phyloP scores from a whole-genome alignment of 176 grass and related monocot species.

The Bothriochloa decipiens region DNA sequence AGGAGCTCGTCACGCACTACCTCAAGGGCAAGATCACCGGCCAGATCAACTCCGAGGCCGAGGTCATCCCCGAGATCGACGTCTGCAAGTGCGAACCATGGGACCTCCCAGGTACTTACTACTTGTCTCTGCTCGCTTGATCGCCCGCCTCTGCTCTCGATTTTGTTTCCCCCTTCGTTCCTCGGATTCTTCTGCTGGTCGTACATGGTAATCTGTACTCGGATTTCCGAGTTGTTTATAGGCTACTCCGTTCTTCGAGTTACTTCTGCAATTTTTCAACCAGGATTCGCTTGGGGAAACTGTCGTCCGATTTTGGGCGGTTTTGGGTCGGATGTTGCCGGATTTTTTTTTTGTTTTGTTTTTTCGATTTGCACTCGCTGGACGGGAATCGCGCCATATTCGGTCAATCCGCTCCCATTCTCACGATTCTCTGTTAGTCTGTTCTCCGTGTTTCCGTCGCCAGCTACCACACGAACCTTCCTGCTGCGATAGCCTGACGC shows the following conservation, averaged over 20 bases:
- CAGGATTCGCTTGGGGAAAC: not conserved
- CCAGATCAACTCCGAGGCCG: slow-evolving; percentile 59
- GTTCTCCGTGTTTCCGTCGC: not conserved
- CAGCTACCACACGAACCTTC: slow-evolving; percentile 13
- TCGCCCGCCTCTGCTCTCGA: not conserved
- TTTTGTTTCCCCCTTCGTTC: not conserved
- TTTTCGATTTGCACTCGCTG: no score
- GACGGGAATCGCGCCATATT: not conserved
- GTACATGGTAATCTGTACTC: no score
- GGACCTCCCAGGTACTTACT: slow-evolving; percentile 77
- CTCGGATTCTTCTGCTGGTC: not conserved
- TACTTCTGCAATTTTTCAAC: not conserved
- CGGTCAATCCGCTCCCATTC: not conserved
- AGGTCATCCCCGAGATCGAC: slow-evolving; percentile 95
- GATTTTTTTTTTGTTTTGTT: not conserved
- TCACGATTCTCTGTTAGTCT: not conserved
- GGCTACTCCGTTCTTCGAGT: not conserved
- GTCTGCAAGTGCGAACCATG: slow-evolving; percentile 99
- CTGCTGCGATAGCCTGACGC: not conserved
- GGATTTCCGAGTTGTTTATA: not conserved
- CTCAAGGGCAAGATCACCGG: slow-evolving; percentile 96
- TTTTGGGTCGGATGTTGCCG: not conserved
- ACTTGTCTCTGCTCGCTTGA: no score
- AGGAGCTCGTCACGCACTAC: slow-evolving; percentile 92
- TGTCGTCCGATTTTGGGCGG: not conserved